Evolutionary conservation across 805 yeast genomes (phyloP).

Genomic region (Candida broadrunensis): DNA sequence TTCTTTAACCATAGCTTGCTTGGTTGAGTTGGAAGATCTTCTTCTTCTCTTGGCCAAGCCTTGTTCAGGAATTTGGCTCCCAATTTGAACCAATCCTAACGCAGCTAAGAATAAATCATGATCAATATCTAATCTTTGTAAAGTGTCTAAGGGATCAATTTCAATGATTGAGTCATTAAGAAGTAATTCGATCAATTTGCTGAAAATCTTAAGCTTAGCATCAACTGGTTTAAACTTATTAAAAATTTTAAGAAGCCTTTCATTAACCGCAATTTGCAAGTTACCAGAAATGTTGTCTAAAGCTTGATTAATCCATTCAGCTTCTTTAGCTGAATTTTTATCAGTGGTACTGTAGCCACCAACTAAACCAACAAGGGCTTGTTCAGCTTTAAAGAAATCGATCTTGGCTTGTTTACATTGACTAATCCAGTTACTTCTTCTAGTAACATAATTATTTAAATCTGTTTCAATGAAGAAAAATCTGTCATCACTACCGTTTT

Average conservation of each 20-base stretch:
- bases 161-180: constrained; percentile 39
- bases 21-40: constrained; percentile 76
- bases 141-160: constrained; percentile 41
- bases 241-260: constrained; percentile 56
- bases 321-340: constrained; percentile 46
- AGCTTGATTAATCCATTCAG: constrained; percentile 57
- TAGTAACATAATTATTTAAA: constrained; percentile 19
- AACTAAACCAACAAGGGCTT: constrained; percentile 54
- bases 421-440: constrained; percentile 43
- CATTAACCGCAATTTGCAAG: constrained; percentile 43
- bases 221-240: constrained; percentile 50
- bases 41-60: constrained; percentile 71
- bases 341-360: constrained; percentile 49
- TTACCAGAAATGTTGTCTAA: constrained; percentile 40
- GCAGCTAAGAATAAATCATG: constrained; percentile 57
- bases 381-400: constrained; percentile 54
- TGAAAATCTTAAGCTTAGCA: constrained; percentile 52
- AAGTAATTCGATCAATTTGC: constrained; percentile 48
- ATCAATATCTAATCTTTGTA: constrained; percentile 54
- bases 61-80: constrained; percentile 42
- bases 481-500: constrained; percentile 28
- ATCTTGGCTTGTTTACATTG: constrained; percentile 48
- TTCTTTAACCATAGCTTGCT: constrained; percentile 69
- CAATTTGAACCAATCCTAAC: constrained; percentile 58
- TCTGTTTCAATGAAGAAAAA: constrained; percentile 29